Conservation (phyloP, 1,284 basidiomycete species). For the Entoloma clypeatum region DNA sequence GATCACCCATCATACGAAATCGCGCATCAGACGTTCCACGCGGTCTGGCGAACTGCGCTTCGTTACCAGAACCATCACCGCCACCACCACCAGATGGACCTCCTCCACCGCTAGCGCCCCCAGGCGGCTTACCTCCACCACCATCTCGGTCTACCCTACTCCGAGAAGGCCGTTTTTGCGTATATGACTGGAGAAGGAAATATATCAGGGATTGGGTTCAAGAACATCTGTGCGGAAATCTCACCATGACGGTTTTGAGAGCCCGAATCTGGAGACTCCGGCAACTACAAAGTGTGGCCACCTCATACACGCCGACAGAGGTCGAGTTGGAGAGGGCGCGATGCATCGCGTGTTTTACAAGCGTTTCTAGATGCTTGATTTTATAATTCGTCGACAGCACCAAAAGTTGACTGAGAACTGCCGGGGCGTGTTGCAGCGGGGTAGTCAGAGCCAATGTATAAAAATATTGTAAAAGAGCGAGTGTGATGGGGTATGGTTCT, state of each 20-base stretch:
- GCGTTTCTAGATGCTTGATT: slow-evolving; percentile 67
- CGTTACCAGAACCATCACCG: slow-evolving; percentile 35
- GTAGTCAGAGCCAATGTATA: slow-evolving; percentile 86
- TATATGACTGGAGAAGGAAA: slow-evolving; percentile 49
- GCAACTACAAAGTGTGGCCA: slow-evolving; percentile 87
- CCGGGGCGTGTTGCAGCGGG: slow-evolving; percentile 85
- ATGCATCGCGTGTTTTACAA: slow-evolving; percentile 93
- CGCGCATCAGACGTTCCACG: slow-evolving; percentile 41
- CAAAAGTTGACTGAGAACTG: slow-evolving; percentile 84
- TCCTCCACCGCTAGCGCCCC: too few relatives aligned
- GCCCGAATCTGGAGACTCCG: slow-evolving; percentile 87
- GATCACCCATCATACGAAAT: slow-evolving; percentile 30
- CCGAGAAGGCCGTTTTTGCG: slow-evolving; percentile 62
- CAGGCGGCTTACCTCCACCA: slow-evolving; percentile 39
- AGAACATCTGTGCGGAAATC: slow-evolving; percentile 16
- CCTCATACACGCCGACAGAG: slow-evolving; percentile 89
- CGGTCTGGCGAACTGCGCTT: slow-evolving; percentile 38
- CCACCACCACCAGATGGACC: too few relatives aligned
- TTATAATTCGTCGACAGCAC: slow-evolving; percentile 83
- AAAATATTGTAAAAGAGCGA: slow-evolving; percentile 90
- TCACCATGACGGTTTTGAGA: slow-evolving; percentile 73
- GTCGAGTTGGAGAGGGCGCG: slow-evolving; percentile 77
- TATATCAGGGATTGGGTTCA: slow-evolving; percentile 5
- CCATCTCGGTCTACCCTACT: slow-evolving; percentile 48
- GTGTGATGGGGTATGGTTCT: slow-evolving; percentile 85